These are phyloP conservation scores for Curvularia sp. DNA, from an alignment of 2,329 filamentous ascomycete genomes.

Conservation along the genomic window DNA sequence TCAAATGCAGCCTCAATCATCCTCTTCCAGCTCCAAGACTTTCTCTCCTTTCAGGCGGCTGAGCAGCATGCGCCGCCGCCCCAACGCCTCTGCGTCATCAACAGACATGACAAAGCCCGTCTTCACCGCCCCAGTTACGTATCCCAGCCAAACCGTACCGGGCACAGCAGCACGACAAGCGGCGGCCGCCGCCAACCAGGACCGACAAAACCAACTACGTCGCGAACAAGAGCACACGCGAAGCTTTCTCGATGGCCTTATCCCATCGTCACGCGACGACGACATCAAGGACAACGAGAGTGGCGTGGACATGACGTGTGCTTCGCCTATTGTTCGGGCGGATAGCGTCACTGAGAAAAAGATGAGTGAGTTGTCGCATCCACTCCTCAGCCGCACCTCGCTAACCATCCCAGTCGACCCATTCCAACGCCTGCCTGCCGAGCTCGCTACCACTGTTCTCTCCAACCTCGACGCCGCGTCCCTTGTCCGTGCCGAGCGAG, in stretches of 20 bases:
- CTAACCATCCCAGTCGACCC: conserved; percentile 56
- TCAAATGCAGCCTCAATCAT: conserved; percentile 18
- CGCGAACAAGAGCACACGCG: conserved; percentile 46
- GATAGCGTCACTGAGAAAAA: conserved; percentile 46
- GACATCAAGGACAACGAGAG: conserved; percentile 50
- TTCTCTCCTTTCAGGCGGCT: conserved; percentile 39
- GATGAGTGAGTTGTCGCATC: conserved; percentile 39
- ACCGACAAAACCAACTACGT: conserved; percentile 37
- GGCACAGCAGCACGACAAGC: conserved; percentile 46
- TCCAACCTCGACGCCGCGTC: conserved; percentile 66
- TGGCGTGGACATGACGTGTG: conserved; percentile 49
- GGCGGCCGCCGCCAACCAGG: conserved; percentile 48
- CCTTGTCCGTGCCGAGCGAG: conserved; percentile 62
- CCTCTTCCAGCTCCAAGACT: conserved; percentile 27
- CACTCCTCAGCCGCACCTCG: background rate
- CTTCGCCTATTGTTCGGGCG: conserved; percentile 42
- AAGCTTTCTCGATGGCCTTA: conserved; percentile 42
- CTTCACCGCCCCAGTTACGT: conserved; percentile 32
- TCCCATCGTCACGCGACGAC: conserved; percentile 24
- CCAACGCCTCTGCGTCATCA: conserved; percentile 39
- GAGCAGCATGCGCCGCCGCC: conserved; percentile 43
- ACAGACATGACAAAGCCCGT: conserved; percentile 26
- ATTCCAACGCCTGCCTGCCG: conserved; percentile 62
- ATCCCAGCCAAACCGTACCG: conserved; percentile 24
- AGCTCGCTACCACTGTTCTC: conserved; percentile 66